Conservation (phyloP, 2,329 filamentous ascomycete genomes). For the Penicillium sp. region DNA sequence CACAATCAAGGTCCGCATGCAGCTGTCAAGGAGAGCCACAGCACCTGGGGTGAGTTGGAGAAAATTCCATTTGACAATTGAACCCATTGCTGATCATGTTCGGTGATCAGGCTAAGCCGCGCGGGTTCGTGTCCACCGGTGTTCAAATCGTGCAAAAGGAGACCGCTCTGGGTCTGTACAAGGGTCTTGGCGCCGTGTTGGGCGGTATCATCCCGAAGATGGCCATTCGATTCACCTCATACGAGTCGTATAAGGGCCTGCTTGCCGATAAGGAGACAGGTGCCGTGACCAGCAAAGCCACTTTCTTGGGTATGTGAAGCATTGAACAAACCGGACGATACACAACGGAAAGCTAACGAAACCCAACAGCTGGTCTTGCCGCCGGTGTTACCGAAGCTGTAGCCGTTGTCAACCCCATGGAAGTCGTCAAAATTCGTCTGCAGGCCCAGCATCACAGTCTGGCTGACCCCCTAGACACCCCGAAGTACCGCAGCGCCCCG, state of each 20-base stretch:
- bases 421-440: constrained; percentile 97
- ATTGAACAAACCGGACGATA: background rate
- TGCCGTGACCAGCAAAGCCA: constrained; percentile 65
- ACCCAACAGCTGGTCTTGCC: constrained; percentile 69
- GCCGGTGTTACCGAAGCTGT: constrained; percentile 97
- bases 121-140: constrained; percentile 85
- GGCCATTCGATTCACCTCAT: constrained; percentile 98
- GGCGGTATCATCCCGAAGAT: constrained; percentile 98
- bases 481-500: constrained; percentile 95
- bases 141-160: constrained; percentile 82
- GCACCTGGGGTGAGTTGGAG: constrained; percentile 65
- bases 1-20: constrained; percentile 99
- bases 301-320: constrained; percentile 60
- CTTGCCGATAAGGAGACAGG: constrained; percentile 69
- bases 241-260: constrained; percentile 88
- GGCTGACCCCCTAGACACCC: constrained; percentile 91
- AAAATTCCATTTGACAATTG: background rate
- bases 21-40: constrained; percentile 82
- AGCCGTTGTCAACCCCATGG: constrained; percentile 95
- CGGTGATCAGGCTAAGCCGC: constrained; percentile 59
- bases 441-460: constrained; percentile 98
- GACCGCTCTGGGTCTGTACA: constrained; percentile 91
- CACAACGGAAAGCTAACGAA: background rate
- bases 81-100: constrained; percentile 10
- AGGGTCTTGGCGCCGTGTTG: constrained; percentile 93